phyloP scores from a whole-genome alignment of 176 grass and related monocot genomes.

The Carex littledalei region DNA sequence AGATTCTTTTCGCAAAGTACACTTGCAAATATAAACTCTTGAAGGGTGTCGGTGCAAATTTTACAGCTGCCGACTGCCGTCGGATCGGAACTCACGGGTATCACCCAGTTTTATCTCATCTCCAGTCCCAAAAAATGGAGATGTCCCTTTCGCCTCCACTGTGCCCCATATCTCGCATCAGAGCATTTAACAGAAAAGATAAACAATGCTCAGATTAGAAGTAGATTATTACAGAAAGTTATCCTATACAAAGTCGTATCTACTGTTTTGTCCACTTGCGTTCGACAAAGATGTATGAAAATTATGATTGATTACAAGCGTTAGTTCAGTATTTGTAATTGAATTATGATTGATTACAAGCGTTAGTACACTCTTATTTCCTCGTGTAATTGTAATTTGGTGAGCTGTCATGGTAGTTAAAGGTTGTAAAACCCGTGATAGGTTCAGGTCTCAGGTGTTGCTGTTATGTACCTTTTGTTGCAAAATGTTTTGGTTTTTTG shows the following conservation, averaged over 20 bases:
- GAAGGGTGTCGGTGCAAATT: neutral
- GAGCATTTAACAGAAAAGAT: neutral
- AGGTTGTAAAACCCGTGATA: constrained; percentile 1
- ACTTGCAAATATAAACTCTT: neutral
- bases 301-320: neutral
- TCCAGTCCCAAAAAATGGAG: neutral
- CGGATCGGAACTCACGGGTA: too few relatives aligned
- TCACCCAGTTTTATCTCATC: neutral
- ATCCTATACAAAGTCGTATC: neutral
- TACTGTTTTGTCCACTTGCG: neutral
- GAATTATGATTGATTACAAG: neutral
- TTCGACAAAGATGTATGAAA: neutral
- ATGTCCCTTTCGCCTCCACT: neutral
- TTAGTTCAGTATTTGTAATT: neutral
- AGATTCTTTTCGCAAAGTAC: neutral
- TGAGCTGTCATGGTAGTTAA: neutral
- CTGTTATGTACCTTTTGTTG: neutral
- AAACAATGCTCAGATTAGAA: neutral
- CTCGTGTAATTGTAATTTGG: neutral
- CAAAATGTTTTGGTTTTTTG: neutral
- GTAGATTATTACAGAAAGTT: neutral
- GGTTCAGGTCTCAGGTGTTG: constrained; percentile 11
- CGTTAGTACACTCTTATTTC: neutral
- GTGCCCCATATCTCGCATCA: neutral
- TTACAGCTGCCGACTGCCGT: neutral